Base-by-base conservation (phyloP, 495 filamentous ascomycete species). In the Immersiella caudata region DNA sequence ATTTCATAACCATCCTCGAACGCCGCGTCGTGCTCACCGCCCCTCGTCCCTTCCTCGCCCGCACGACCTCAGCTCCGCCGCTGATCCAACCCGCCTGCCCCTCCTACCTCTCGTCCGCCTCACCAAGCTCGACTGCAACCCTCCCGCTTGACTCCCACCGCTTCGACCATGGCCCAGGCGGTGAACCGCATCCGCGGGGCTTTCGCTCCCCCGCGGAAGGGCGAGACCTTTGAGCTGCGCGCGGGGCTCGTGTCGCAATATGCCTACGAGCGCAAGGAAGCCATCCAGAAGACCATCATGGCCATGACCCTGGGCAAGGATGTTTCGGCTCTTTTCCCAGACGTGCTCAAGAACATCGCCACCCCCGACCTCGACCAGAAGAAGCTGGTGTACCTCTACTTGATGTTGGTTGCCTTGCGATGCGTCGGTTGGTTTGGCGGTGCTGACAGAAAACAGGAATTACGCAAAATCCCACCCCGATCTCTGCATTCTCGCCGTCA, bases 381-480 rank as follows among this genome's bases (percentile, higher is more conserved):
- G 86, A 99, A 99, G 83, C 90, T 99, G 69, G 95, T 99, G 14
- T 99, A 99, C 77, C 85, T 99, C 29, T 99, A 99, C 76, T 82
- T 99, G 36, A 99, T 99, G 94, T 57, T 46, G 7, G 51, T 46
- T 6, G n/a, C 16, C 77, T 24, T 56, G n/a, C 27, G 16, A 21
- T 7, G 0, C 22, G 25, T n/a, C 50, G 35, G 26, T 67, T 16
- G 52, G 26, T 52, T 64, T 21, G 57, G 9, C 7, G 12, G 33
- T 50, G 21, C 26, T 24, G 24, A 26, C n/a, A n/a, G 9, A 18
- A 36, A 20, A 14, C 61, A 97, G 93, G 94, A 99, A 99, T 80
- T 99, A 99, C 79, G 95, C 95, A 73, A 99, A 99, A 86, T 97
- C 96, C 60, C 95, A 99, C 79, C 95, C 95, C 18, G 95, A 99